Evolutionary conservation across 441 rosid species (phyloP).

Genomic region (Gossypium schwendimanii): DNA sequence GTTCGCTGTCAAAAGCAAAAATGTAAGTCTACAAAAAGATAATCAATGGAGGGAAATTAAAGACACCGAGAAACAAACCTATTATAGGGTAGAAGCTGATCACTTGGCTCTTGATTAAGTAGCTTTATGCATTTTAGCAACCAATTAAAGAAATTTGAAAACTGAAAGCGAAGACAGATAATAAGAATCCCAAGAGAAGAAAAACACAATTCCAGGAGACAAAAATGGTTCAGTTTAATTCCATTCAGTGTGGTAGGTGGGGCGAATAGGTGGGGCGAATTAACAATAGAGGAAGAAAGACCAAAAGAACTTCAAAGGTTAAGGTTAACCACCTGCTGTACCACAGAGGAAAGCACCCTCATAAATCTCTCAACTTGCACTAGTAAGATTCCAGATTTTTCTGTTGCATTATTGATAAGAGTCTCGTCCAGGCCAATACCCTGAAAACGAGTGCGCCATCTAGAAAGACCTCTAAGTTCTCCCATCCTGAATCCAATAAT

Average conservation of each 20-base stretch:
- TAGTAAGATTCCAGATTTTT: slow-evolving; percentile 69
- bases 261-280: not conserved
- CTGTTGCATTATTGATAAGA: slow-evolving; percentile 61
- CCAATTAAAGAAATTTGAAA: slow-evolving; percentile 91
- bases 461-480: slow-evolving; percentile 84
- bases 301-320: not conserved
- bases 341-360: slow-evolving; percentile 73
- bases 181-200: slow-evolving; percentile 16
- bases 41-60: slow-evolving; percentile 12
- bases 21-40: slow-evolving; percentile 19
- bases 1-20: slow-evolving; percentile 68
- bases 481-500: slow-evolving; percentile 91
- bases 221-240: not conserved
- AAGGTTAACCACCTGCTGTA: slow-evolving; percentile 79
- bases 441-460: slow-evolving; percentile 81
- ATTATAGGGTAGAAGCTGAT: slow-evolving; percentile 68
- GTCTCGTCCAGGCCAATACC: slow-evolving; percentile 81
- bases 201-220: slow-evolving; percentile 5
- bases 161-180: slow-evolving; percentile 37
- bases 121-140: slow-evolving; percentile 82
- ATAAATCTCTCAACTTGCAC: slow-evolving; percentile 82
- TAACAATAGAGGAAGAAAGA: not conserved
- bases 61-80: slow-evolving; percentile 41
- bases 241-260: not conserved
- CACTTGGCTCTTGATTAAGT: slow-evolving; percentile 86